phyloP scores from a whole-genome alignment of 768 basidiomycete genomes.

The Agaricus sinodeliciosus region DNA sequence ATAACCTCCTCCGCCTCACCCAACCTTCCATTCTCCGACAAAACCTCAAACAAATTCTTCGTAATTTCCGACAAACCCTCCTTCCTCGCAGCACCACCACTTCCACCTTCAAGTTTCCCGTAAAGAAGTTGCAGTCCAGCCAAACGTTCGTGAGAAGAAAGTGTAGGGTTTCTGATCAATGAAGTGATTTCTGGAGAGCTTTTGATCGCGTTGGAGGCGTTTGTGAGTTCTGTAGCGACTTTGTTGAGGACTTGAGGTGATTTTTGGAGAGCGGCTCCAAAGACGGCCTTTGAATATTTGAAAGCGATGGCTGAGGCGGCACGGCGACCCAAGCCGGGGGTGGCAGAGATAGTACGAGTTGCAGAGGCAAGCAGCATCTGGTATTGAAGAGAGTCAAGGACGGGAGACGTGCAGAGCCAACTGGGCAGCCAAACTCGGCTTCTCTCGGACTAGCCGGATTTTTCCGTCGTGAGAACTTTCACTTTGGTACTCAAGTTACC shows the following conservation, averaged over 20 bases:
- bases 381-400: not conserved
- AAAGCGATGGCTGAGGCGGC: constrained; percentile 71
- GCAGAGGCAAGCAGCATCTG: constrained; percentile 52
- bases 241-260: constrained; percentile 78
- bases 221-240: constrained; percentile 78
- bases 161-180: constrained; percentile 88
- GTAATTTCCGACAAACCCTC: constrained; percentile 78
- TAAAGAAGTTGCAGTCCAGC: constrained; percentile 64
- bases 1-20: constrained; percentile 81
- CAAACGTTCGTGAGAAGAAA: constrained; percentile 72
- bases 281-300: constrained; percentile 82
- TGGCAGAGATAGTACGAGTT: constrained; percentile 41
- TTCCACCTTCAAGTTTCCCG: constrained; percentile 52
- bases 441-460: constrained; percentile 24
- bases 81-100: constrained; percentile 52
- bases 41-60: constrained; percentile 84
- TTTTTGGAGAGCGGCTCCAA: constrained; percentile 74
- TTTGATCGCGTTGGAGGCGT: constrained; percentile 65
- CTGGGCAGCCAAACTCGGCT: constrained; percentile 27
- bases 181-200: constrained; percentile 54
- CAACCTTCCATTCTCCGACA: constrained; percentile 91
- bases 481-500: not conserved
- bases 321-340: constrained; percentile 54
- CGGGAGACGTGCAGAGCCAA: constrained; percentile 19
- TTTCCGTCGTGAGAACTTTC: constrained; percentile 27